phyloP scores from a whole-genome alignment of 192 early-diverging fungal genomes.

The Coemansia sp. region DNA sequence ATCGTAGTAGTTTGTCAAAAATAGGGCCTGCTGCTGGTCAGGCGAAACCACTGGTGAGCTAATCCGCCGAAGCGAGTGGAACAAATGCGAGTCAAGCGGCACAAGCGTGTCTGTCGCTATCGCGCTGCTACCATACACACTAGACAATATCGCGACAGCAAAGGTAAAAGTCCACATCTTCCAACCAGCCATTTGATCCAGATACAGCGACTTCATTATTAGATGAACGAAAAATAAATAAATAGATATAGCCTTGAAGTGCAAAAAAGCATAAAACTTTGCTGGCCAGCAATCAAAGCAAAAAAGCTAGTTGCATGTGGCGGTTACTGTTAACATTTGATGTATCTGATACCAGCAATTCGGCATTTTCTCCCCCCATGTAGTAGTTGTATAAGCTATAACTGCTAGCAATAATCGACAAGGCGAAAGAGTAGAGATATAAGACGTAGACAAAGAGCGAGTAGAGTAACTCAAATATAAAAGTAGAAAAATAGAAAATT shows the following conservation, averaged over 20 bases:
- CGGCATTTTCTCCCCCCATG: neutral
- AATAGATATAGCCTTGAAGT: neutral
- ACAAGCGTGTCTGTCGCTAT: neutral
- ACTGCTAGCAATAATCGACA: neutral
- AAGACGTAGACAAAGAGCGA: neutral
- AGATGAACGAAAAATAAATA: slow-evolving; percentile 38
- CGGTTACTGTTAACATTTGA: slow-evolving; percentile 1
- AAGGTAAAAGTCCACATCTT: slow-evolving; percentile 34
- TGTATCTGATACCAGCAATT: neutral
- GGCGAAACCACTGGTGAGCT: slow-evolving; percentile 39
- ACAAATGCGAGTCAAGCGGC: slow-evolving; percentile 23
- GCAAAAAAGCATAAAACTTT: neutral
- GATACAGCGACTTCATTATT: neutral
- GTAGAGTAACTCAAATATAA: neutral
- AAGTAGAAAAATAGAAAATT: neutral
- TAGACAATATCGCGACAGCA: slow-evolving; percentile 23
- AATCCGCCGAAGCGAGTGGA: slow-evolving; percentile 38
- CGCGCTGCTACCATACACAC: neutral
- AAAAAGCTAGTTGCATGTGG: neutral
- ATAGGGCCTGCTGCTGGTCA: slow-evolving; percentile 29
- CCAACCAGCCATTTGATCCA: slow-evolving; percentile 8
- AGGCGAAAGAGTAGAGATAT: neutral
- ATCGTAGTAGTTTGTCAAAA: slow-evolving; percentile 27
- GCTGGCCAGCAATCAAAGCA: neutral
- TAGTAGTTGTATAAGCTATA: neutral